Conservation (phyloP, 345 rosid species). For the Melaleuca alternifolia region DNA sequence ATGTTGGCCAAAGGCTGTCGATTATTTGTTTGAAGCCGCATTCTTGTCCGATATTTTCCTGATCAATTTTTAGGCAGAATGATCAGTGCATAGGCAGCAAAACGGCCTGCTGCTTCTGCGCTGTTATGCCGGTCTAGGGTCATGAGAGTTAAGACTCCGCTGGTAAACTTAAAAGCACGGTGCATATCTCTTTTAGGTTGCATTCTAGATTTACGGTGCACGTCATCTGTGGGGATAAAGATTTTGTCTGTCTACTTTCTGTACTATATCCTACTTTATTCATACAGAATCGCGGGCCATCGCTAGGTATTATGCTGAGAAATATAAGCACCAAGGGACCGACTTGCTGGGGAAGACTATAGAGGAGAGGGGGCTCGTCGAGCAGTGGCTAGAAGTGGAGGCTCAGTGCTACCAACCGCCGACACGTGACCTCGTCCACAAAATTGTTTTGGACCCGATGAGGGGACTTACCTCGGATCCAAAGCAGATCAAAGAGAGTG, state of each 20-base stretch:
- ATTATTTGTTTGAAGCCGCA: neutral
- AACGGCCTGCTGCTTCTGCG: neutral
- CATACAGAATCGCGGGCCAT: conserved; percentile 60
- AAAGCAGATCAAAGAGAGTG: conserved; percentile 40
- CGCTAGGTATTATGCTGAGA: conserved; percentile 57
- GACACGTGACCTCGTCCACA: conserved; percentile 19
- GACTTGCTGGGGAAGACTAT: conserved; percentile 27
- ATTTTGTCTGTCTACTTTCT: neutral
- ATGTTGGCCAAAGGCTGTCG: neutral
- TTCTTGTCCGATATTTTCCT: accelerated
- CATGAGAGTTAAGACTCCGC: neutral
- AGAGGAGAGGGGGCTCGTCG: conserved; percentile 49
- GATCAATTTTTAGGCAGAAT: neutral
- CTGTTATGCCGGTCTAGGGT: neutral
- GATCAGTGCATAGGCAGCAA: neutral
- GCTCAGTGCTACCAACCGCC: conserved; percentile 46
- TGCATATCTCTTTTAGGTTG: neutral
- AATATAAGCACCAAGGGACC: conserved; percentile 36
- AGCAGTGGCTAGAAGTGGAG: conserved; percentile 64
- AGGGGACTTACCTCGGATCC: conserved; percentile 33
- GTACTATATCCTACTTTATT: neutral
- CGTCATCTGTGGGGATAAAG: neutral
- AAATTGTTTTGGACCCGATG: conserved; percentile 28
- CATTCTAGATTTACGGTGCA: neutral
- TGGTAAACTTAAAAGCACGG: neutral